phyloP scores from a whole-genome alignment of 768 basidiomycete genomes.

The Phaeolepiota aurea region DNA sequence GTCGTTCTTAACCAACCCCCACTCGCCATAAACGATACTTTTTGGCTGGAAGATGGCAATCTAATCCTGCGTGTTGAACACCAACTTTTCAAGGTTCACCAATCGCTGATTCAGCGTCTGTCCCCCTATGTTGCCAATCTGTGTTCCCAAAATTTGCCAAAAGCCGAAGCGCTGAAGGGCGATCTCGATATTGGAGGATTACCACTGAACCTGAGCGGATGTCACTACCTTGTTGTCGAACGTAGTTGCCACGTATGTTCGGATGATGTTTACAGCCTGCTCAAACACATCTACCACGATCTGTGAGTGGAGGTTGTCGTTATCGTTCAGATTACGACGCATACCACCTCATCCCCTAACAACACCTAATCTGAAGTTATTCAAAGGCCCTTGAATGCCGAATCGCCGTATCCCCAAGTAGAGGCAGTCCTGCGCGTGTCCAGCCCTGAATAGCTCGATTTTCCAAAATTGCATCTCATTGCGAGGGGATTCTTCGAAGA shows the following conservation, averaged over 20 bases:
- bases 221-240: constrained; percentile 13
- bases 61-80: constrained; percentile 38
- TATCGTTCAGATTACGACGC: background rate
- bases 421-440: constrained; percentile 50
- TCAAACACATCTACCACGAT: constrained; percentile 65
- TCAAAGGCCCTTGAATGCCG: constrained; percentile 36
- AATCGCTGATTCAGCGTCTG: constrained; percentile 41
- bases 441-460: constrained; percentile 45
- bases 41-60: constrained; percentile 65
- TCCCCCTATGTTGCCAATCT: constrained; percentile 27
- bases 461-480: constrained; percentile 41
- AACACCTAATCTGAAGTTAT: constrained; percentile 3
- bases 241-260: constrained; percentile 25
- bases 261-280: constrained; percentile 44
- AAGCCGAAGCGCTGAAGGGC: background rate
- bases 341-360: background rate
- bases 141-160: background rate
- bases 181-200: background rate
- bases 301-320: constrained; percentile 33
- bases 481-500: constrained; percentile 32
- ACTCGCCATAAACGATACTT: constrained; percentile 41
- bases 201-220: background rate
- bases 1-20: no score
- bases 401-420: constrained; percentile 37
- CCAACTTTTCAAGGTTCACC: constrained; percentile 50